These are phyloP conservation scores for Arachis monticola DNA, from an alignment of 331 rosid genomes.

Conservation along the genomic window DNA sequence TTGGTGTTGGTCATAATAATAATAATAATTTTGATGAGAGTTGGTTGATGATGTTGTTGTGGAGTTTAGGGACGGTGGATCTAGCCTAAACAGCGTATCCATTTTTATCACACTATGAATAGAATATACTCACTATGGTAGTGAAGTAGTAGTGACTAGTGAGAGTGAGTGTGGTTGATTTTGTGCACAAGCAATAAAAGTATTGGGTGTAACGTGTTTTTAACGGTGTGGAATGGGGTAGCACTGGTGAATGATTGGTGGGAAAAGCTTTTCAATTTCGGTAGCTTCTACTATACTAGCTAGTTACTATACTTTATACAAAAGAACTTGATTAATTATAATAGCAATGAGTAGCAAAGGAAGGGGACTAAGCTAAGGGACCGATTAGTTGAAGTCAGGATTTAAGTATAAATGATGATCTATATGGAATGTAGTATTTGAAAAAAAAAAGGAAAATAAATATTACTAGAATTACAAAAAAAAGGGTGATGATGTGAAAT, in stretches of 20 bases:
- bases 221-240: conserved; percentile 47
- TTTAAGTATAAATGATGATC: too few species aligned
- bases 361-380: too few species aligned
- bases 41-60: conserved; percentile 71
- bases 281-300: conserved; percentile 41
- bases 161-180: background rate
- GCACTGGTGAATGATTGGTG: conserved; percentile 45
- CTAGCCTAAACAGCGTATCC: conserved; percentile 93
- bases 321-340: too few species aligned
- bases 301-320: conserved; percentile 24
- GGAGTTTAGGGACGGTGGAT: conserved; percentile 86
- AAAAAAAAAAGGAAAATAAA: too few species aligned
- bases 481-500: too few species aligned
- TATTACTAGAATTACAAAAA: too few species aligned
- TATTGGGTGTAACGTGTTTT: conserved; percentile 57
- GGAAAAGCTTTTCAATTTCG: conserved; percentile 35
- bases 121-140: too few species aligned
- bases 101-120: conserved; percentile 48
- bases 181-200: conserved; percentile 27
- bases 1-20: conserved; percentile 39
- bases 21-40: conserved; percentile 50
- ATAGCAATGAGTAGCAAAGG: too few species aligned
- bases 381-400: too few species aligned
- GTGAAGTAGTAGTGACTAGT: too few species aligned
- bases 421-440: too few species aligned